phyloP scores from a whole-genome alignment of 495 filamentous ascomycete species.

The Penicillium paxilli region DNA sequence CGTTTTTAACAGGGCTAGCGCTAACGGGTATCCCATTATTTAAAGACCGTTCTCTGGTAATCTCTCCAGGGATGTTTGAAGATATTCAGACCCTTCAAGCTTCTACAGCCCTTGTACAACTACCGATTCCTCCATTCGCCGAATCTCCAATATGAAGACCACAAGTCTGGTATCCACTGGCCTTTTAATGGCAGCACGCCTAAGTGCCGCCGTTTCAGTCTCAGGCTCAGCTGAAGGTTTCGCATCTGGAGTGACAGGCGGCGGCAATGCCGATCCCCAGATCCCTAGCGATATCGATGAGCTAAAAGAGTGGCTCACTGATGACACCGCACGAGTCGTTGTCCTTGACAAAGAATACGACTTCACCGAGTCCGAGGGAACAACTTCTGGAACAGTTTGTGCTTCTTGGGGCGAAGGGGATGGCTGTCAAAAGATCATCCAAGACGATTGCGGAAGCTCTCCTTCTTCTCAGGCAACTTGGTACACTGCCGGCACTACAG shows the following conservation, averaged over 20 bases:
- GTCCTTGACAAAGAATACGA: slow-evolving; percentile 38
- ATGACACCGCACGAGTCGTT: slow-evolving; percentile 39
- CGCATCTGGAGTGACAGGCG: slow-evolving; percentile 42
- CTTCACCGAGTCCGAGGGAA: slow-evolving; percentile 39
- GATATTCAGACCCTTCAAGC: neutral
- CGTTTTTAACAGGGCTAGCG: neutral
- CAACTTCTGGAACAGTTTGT: slow-evolving; percentile 15
- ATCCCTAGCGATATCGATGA: slow-evolving; percentile 21
- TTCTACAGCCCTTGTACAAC: too few relatives aligned
- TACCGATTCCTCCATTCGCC: too few relatives aligned
- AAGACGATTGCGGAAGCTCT: neutral
- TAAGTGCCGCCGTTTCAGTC: slow-evolving; percentile 14
- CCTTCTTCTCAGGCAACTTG: slow-evolving; percentile 3
- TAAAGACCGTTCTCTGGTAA: too few relatives aligned
- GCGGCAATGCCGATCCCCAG: slow-evolving; percentile 38
- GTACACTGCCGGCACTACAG: slow-evolving; percentile 21
- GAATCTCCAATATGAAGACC: neutral
- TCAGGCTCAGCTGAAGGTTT: slow-evolving; percentile 39
- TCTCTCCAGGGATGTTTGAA: too few relatives aligned
- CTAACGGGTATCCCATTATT: neutral
- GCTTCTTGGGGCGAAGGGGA: slow-evolving; percentile 1
- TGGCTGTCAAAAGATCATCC: slow-evolving; percentile 7
- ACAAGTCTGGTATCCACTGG: neutral
- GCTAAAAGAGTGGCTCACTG: slow-evolving; percentile 18
- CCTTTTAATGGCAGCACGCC: neutral